Conservation (phyloP, 805 yeast species). For the Metschnikowia kunwiensis region DNA sequence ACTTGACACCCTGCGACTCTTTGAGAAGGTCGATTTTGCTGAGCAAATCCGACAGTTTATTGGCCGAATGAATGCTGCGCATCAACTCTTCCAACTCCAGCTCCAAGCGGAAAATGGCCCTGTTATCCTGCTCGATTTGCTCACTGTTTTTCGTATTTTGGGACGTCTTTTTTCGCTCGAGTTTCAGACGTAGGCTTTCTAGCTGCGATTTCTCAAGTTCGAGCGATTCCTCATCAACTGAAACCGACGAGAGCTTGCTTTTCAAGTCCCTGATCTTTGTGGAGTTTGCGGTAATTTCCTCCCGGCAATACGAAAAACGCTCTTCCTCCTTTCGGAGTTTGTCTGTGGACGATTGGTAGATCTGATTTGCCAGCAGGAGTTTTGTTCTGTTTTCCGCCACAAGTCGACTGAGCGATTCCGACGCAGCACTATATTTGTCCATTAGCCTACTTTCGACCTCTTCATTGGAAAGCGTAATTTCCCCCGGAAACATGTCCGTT, state of each 20-base stretch:
- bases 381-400: neutral
- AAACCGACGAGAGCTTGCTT: constrained; percentile 34
- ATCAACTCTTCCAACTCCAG: constrained; percentile 49
- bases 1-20: constrained; percentile 37
- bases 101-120: constrained; percentile 30
- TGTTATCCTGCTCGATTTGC: constrained; percentile 38
- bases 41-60: constrained; percentile 55
- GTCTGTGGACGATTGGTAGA: constrained; percentile 19
- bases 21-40: constrained; percentile 49
- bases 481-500: neutral
- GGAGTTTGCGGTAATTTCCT: constrained; percentile 38
- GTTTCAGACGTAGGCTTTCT: constrained; percentile 32
- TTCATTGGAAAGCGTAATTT: no score
- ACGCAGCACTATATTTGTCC: no score
- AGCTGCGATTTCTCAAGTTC: constrained; percentile 45
- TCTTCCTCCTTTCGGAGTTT: constrained; percentile 41
- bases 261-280: constrained; percentile 37
- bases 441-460: no score
- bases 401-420: neutral
- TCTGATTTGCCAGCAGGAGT: constrained; percentile 2
- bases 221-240: constrained; percentile 46
- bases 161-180: constrained; percentile 24
- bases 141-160: constrained; percentile 23
- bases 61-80: constrained; percentile 48
- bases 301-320: constrained; percentile 36